Conservation (phyloP, 495 filamentous ascomycete species). For the Penicillium waksmanii region DNA sequence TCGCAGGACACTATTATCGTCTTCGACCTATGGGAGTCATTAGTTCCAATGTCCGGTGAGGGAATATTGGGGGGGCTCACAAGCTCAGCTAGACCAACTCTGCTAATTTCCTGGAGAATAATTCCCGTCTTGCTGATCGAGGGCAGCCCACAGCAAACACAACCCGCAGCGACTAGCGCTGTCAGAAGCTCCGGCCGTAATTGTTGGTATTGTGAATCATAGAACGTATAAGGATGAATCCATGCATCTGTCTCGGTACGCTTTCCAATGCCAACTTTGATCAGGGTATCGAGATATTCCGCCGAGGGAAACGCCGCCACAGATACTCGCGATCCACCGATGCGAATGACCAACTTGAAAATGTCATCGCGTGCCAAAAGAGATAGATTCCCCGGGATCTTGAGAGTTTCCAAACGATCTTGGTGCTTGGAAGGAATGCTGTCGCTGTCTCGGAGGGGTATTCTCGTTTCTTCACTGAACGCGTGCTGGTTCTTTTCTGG, state of each 20-base stretch:
- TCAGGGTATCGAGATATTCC: slow-evolving; percentile 57
- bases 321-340: slow-evolving; percentile 43
- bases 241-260: slow-evolving; percentile 54
- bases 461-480: slow-evolving; percentile 28
- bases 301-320: slow-evolving; percentile 60
- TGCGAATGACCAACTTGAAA: slow-evolving; percentile 28
- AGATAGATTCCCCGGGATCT: slow-evolving; percentile 29
- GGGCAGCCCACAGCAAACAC: slow-evolving; percentile 53
- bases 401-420: slow-evolving; percentile 23
- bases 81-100: slow-evolving; percentile 49
- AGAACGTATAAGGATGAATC: slow-evolving; percentile 60
- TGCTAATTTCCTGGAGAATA: slow-evolving; percentile 57
- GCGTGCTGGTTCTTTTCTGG: slow-evolving; percentile 36
- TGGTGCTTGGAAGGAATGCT: slow-evolving; percentile 25
- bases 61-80: slow-evolving; percentile 9
- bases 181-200: slow-evolving; percentile 58
- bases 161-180: slow-evolving; percentile 56
- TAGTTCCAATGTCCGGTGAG: not conserved
- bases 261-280: slow-evolving; percentile 63
- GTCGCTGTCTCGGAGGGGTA: slow-evolving; percentile 31
- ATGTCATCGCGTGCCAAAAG: slow-evolving; percentile 28
- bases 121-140: slow-evolving; percentile 62
- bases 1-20: slow-evolving; percentile 56
- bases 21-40: slow-evolving; percentile 45
- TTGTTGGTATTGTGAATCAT: slow-evolving; percentile 43